Evolutionary conservation across 805 yeast species (phyloP).

Genomic region (Tetrapisispora fleetii): DNA sequence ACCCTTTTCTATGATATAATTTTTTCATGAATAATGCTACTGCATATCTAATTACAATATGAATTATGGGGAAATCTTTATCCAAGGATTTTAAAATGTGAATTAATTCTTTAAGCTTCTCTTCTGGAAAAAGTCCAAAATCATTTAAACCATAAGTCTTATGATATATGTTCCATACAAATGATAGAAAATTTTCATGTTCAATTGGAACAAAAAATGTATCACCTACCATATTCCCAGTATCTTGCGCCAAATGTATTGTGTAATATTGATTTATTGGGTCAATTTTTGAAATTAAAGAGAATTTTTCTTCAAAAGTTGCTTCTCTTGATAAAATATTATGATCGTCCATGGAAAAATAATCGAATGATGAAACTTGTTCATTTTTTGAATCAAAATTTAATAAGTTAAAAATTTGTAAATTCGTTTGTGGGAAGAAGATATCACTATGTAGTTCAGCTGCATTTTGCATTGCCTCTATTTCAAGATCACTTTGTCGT

Average conservation of each 20-base stretch:
- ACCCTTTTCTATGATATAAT: constrained; percentile 2
- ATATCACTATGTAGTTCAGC: neutral
- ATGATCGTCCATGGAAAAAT: neutral
- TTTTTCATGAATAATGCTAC: constrained; percentile 6
- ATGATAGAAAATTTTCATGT: constrained; percentile 3
- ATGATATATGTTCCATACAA: constrained; percentile 4
- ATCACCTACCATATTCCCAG: neutral
- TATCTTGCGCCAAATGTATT: neutral
- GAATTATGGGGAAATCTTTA: neutral
- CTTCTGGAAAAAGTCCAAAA: constrained; percentile 5
- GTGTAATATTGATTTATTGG: constrained; percentile 1
- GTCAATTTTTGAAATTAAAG: neutral
- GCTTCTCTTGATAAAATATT: neutral
- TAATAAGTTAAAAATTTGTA: constrained; percentile 1
- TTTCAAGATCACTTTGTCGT: neutral
- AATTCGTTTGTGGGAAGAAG: constrained; percentile 1
- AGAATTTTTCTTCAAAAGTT: neutral
- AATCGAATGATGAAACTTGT: neutral
- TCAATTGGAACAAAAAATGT: neutral
- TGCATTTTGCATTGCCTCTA: neutral
- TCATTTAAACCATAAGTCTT: constrained; percentile 2
- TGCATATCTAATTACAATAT: constrained; percentile 4
- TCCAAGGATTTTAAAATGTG: neutral
- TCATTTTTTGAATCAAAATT: constrained; percentile 1
- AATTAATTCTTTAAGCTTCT: constrained; percentile 2